Evolutionary conservation across 2,329 filamentous ascomycete genomes (phyloP).

Genomic region (Ceratocystis cubensis): DNA sequence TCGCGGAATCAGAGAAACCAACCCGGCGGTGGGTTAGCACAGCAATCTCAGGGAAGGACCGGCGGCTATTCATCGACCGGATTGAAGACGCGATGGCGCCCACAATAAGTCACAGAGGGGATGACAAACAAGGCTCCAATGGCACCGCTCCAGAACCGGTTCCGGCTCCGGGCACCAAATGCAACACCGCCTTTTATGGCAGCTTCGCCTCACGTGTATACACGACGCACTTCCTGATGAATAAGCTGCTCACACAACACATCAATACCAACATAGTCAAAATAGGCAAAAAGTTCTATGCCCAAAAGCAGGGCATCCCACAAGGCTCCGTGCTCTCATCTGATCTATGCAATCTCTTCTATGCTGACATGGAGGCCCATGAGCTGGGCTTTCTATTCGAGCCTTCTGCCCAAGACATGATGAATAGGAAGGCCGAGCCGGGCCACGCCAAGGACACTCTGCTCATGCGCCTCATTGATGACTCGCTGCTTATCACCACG

Average conservation of each 20-base stretch:
- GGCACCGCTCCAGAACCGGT: conserved; percentile 1
- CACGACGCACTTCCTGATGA: conserved; percentile 41
- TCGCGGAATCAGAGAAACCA: conserved; percentile 28
- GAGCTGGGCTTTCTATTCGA: conserved; percentile 51
- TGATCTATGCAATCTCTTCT: conserved; percentile 88
- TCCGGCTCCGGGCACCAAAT: conserved; percentile 31
- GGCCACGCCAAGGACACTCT: not conserved
- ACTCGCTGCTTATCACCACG: conserved; percentile 79
- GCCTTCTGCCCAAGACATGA: not conserved
- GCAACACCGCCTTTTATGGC: conserved; percentile 67
- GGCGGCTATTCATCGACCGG: conserved; percentile 34
- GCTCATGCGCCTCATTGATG: conserved; percentile 40
- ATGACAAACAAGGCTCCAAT: conserved; percentile 18
- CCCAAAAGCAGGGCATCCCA: conserved; percentile 79
- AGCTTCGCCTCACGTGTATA: conserved; percentile 46
- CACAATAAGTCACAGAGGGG: not conserved
- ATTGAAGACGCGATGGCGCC: conserved; percentile 28
- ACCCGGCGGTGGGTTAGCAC: conserved; percentile 41
- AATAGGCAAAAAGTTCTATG: conserved; percentile 76
- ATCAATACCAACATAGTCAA: conserved; percentile 76
- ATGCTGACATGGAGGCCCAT: conserved; percentile 67
- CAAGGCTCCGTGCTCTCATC: conserved; percentile 85
- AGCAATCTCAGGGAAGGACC: conserved; percentile 35
- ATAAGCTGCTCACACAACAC: conserved; percentile 64
- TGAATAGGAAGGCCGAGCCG: not conserved